phyloP scores from a whole-genome alignment of 2,329 filamentous ascomycete species.

The Cladosporium sp. region DNA sequence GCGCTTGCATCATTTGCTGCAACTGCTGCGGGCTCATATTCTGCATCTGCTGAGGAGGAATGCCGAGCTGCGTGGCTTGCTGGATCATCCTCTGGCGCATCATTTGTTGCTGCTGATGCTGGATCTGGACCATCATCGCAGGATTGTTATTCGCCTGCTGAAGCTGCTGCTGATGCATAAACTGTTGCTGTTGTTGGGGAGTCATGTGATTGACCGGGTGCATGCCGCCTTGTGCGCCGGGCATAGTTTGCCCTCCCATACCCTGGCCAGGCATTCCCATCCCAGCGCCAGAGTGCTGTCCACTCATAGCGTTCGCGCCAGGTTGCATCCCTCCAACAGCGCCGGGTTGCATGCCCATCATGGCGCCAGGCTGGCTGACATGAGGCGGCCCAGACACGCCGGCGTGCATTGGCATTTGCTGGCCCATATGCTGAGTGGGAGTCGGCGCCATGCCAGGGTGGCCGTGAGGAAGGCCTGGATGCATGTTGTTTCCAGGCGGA shows the following conservation, averaged over 20 bases:
- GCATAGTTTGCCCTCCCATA: slow-evolving; percentile 35
- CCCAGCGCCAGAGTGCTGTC: slow-evolving; percentile 29
- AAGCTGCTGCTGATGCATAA: slow-evolving; percentile 37
- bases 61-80: slow-evolving; percentile 31
- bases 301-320: slow-evolving; percentile 44
- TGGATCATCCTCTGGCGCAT: slow-evolving; percentile 21
- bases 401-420: slow-evolving; percentile 66
- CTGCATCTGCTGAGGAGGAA: slow-evolving; percentile 51
- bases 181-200: slow-evolving; percentile 33
- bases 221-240: slow-evolving; percentile 26
- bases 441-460: slow-evolving; percentile 64
- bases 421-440: slow-evolving; percentile 64
- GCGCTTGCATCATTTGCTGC: slow-evolving; percentile 30
- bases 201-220: slow-evolving; percentile 22
- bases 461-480: slow-evolving; percentile 62
- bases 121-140: slow-evolving; percentile 36
- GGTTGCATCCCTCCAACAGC: slow-evolving; percentile 77
- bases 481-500: slow-evolving; percentile 64
- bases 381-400: slow-evolving; percentile 68
- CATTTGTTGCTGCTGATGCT: slow-evolving; percentile 27
- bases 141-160: slow-evolving; percentile 39
- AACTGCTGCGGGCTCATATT: slow-evolving; percentile 40
- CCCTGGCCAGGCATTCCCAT: slow-evolving; percentile 32
- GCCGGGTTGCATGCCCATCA: slow-evolving; percentile 73
- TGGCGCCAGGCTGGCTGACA: slow-evolving; percentile 64